Base-by-base conservation (phyloP, 1,284 basidiomycete species). In the Tilletia indica region DNA sequence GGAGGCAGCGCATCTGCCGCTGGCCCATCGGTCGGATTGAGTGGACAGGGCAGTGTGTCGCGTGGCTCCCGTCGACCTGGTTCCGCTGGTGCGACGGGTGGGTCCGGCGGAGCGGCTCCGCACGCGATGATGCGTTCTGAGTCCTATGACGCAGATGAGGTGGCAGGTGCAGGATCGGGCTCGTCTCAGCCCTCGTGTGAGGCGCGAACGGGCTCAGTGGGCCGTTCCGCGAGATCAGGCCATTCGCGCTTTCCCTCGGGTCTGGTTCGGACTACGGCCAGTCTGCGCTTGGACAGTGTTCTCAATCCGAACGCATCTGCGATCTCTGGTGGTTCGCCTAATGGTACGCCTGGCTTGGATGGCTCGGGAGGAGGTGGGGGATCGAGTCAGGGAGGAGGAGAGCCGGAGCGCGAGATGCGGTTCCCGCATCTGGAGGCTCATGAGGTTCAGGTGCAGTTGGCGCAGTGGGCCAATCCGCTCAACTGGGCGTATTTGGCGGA, bases 401-500 rank as follows among this genome's bases (percentile, higher is more conserved):
- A 45, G 42, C 9, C 42, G 12, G 56, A 58, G 21, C 19, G 56
- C 6, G 61, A 64, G 61, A 64, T 64, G 6, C 34, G 19, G 31
- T 64, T 64, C n/a, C 61, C 61, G 19, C 61, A 38, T 39, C 61
- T 64, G 61, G 61, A 64, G 61, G 31, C 61, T 5, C 61, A 64
- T 39, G 61, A 64, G 36, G n/a, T 64, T 14, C 38, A 38, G 36
- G 61, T 64, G 61, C 61, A 64, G 36, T 34, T 38, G 16, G 61
- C 61, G 16, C 61, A 64, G 61, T 64, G 61, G 61, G 19, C 34
- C 34, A 64, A 64, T 14, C 61, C 77, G 1, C 56, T 69, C 2
- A 67, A 76, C 25, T 78, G 77, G 77, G 70, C 39, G 48, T 78
- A 78, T 49, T 74, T 73, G 6, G 72, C 72, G 19, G 77, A 78